A percentile compares a stretch with the other conserved stretches of the same genome.
Evolutionary conservation across 1,284 basidiomycete genomes (phyloP).

Genomic region (Porogramme epimiltina): DNA sequence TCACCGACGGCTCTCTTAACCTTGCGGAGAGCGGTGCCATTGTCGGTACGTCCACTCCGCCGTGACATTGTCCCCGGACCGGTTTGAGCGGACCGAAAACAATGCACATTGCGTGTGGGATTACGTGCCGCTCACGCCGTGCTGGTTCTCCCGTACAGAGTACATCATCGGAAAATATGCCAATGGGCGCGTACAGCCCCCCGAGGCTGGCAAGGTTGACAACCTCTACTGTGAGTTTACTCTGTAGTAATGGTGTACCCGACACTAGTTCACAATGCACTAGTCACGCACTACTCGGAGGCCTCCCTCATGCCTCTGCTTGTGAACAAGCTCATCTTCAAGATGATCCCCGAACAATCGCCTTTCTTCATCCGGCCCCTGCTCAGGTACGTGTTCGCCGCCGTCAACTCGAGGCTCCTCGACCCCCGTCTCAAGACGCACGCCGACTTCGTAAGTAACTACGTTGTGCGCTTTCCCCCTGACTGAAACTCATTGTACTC

Average conservation of each 20-base stretch:
- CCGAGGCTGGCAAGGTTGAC: constrained; percentile 39
- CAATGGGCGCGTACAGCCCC: constrained; percentile 36
- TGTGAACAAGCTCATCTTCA: constrained; percentile 34
- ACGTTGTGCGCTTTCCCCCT: background rate
- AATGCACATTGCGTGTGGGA: too few relatives aligned
- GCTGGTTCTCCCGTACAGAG: constrained; percentile 24
- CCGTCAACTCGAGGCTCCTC: constrained; percentile 20
- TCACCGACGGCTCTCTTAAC: constrained; percentile 35
- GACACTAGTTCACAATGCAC: background rate
- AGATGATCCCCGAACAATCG: constrained; percentile 28
- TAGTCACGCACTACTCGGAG: constrained; percentile 42
- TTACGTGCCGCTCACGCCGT: too few relatives aligned
- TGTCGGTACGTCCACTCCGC: constrained; percentile 25
- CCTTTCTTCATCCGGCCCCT: constrained; percentile 37
- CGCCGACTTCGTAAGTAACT: constrained; percentile 25
- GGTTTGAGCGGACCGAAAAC: too few relatives aligned
- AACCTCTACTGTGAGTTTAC: constrained; percentile 39
- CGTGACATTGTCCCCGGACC: background rate
- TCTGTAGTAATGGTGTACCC: too few relatives aligned
- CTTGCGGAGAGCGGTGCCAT: constrained; percentile 40
- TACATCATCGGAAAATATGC: constrained; percentile 45
- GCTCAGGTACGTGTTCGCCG: constrained; percentile 25
- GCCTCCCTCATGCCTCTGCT: constrained; percentile 42
- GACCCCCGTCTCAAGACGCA: constrained; percentile 29
- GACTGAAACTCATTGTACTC: background rate